Base-by-base conservation (phyloP, 306 rosid species). In the Medicago ruthenica region DNA sequence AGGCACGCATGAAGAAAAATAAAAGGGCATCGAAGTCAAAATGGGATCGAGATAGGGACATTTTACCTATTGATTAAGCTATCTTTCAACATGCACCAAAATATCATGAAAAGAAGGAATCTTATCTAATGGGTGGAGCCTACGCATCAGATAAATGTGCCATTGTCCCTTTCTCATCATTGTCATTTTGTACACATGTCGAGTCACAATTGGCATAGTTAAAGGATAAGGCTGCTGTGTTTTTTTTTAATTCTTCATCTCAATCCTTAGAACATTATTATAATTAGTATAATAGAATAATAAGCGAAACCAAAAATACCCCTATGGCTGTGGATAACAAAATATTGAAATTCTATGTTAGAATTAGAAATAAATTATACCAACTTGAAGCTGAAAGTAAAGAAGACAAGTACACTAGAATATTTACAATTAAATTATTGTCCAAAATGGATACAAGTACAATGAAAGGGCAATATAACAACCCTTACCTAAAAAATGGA, bases 401-500 rank as follows among this genome's bases (percentile, higher is more conserved):
- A 79, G n/a, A 71, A 74, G 70, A 58, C 79, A 61, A 31, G 37
- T 34, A 5, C 37, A 34, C 37, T 9, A 36, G 58, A 59, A 42
- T 50, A 68, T 80, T 15, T 59, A 71, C 78, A 77, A 17, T 53
- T 79, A 57, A 41, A 66, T 40, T 27, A 67, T 37, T 16, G 57
- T 65, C 63, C 53, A 16, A 70, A 80, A 76, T 42, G 70, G 40
- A 85, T 81, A 87, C 83, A 82, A 53, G 48, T 51, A 34, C 36
- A 71, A 60, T 24, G 20, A 36, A 41, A 65, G 70, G 62, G 70
- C 27, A 58, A 16, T 41, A 70, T 76, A 74, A 63, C 31, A 70
- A 47, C 15, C 51, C 71, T 86, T 77, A 93, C 76, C 96, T 84
- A 11, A 85, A 58, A 48, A 86, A 85, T 61, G 90, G 85, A 85